These are phyloP conservation scores for Exsudoporus floridanus DNA, from an alignment of 1,284 basidiomycete species.

Conservation along the genomic window DNA sequence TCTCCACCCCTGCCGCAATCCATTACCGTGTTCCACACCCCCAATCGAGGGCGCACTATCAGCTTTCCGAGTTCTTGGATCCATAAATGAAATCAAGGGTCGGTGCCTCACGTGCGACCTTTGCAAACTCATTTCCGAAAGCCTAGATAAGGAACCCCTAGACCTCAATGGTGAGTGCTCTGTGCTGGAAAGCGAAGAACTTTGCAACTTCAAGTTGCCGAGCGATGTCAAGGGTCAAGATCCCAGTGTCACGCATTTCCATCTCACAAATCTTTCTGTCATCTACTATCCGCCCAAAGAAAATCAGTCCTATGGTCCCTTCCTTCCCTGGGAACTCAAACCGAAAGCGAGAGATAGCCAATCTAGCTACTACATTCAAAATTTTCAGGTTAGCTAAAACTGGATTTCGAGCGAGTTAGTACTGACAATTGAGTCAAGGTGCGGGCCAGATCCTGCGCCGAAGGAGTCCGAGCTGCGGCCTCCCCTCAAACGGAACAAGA, in stretches of 20 bases:
- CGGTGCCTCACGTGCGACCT: slow-evolving; percentile 13
- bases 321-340: slow-evolving; percentile 15
- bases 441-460: background rate
- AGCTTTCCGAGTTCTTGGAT: slow-evolving; percentile 9
- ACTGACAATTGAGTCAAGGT: slow-evolving; percentile 13
- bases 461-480: background rate
- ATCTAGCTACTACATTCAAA: background rate
- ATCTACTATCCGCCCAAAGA: slow-evolving; percentile 2
- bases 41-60: background rate
- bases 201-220: slow-evolving; percentile 15
- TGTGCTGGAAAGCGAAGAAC: slow-evolving; percentile 1
- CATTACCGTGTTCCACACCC: slow-evolving; percentile 1
- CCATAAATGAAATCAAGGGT: slow-evolving; percentile 16
- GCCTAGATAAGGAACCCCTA: slow-evolving; percentile 14
- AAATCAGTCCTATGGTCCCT: background rate
- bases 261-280: slow-evolving; percentile 14
- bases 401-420: background rate
- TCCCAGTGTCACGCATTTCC: slow-evolving; percentile 15
- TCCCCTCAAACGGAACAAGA: slow-evolving; percentile 1
- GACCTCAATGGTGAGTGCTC: slow-evolving; percentile 9
- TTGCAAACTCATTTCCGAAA: slow-evolving; percentile 15
- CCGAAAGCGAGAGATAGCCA: background rate
- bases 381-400: slow-evolving; percentile 13
- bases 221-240: slow-evolving; percentile 3
- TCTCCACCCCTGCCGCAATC: slow-evolving; percentile 7